phyloP scores from a whole-genome alignment of 2,329 filamentous ascomycete genomes.

The Trichoderma sp. region DNA sequence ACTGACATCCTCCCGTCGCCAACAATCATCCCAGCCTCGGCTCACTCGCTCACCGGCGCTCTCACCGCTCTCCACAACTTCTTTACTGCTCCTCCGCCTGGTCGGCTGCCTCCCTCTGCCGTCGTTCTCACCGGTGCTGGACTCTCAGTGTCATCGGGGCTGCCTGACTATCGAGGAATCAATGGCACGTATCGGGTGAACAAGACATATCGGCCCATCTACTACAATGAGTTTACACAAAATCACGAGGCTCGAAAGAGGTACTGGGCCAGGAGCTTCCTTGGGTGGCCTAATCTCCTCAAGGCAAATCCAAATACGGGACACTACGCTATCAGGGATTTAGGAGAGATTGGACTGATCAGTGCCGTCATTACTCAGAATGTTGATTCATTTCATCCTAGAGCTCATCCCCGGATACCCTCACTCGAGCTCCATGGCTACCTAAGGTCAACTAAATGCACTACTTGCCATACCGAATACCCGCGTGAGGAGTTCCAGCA shows the following conservation, averaged over 20 bases:
- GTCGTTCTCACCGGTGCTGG: constrained; percentile 77
- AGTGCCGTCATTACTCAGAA: constrained; percentile 88
- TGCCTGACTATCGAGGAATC: constrained; percentile 88
- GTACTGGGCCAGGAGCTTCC: constrained; percentile 94
- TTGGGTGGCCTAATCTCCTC: constrained; percentile 85
- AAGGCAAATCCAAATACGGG: constrained; percentile 78
- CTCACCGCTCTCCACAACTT: constrained; percentile 78
- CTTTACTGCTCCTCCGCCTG: constrained; percentile 64
- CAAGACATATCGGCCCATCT: constrained; percentile 87
- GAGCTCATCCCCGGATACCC: constrained; percentile 72
- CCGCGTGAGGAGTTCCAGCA: constrained; percentile 75
- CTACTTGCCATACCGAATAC: constrained; percentile 74
- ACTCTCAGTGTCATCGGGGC: constrained; percentile 87
- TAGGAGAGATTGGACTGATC: constrained; percentile 74
- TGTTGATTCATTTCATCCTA: constrained; percentile 89
- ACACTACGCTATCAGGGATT: constrained; percentile 75
- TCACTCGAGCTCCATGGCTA: constrained; percentile 93
- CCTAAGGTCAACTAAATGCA: constrained; percentile 78
- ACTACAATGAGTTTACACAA: constrained; percentile 84
- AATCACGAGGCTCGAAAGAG: constrained; percentile 85
- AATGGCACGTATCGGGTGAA: constrained; percentile 94
- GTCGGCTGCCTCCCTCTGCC: constrained; percentile 52
- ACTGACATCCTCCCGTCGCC: constrained; percentile 80
- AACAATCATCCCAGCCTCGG: constrained; percentile 72
- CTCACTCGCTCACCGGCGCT: constrained; percentile 71